Conservation (phyloP, 1,139 yeast genomes). For the Candida sanyaensis region DNA sequence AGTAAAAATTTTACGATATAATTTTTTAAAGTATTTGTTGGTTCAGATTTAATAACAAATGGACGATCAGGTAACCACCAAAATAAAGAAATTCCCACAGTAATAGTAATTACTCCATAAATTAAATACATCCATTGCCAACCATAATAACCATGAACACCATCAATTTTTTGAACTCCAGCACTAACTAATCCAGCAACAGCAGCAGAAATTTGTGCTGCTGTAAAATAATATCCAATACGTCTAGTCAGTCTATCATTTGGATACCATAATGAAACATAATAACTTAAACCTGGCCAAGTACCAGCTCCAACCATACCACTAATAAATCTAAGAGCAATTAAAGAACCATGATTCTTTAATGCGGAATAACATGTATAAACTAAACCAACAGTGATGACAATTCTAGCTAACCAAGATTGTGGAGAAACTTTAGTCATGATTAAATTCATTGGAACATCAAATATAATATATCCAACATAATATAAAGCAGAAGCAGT, state of each 20-base stretch:
- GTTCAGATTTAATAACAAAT: slow-evolving; percentile 19
- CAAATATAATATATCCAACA: slow-evolving; percentile 82
- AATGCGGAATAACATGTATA: slow-evolving; percentile 72
- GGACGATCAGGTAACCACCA: slow-evolving; percentile 90
- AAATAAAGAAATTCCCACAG: slow-evolving; percentile 61
- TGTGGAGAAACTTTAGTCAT: slow-evolving; percentile 88
- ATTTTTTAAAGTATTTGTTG: slow-evolving; percentile 17
- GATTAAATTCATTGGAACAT: slow-evolving; percentile 81
- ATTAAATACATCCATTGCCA: slow-evolving; percentile 88
- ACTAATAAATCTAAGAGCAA: slow-evolving; percentile 71
- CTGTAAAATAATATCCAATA: slow-evolving; percentile 87
- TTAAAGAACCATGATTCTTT: slow-evolving; percentile 54
- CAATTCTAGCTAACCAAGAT: slow-evolving; percentile 80
- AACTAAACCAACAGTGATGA: slow-evolving; percentile 73
- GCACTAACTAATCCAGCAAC: slow-evolving; percentile 86
- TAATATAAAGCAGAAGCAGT: slow-evolving; percentile 81
- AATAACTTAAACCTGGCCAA: slow-evolving; percentile 93
- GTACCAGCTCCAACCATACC: slow-evolving; percentile 89
- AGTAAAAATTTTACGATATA: slow-evolving; percentile 29
- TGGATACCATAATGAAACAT: slow-evolving; percentile 85
- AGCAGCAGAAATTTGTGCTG: slow-evolving; percentile 86
- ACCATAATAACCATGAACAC: slow-evolving; percentile 67
- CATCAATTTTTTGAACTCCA: slow-evolving; percentile 84
- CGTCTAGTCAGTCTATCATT: slow-evolving; percentile 73
- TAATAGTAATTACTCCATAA: slow-evolving; percentile 73